Conservation (phyloP, 305 asterid genomes). For the Fraxinus baroniana region DNA sequence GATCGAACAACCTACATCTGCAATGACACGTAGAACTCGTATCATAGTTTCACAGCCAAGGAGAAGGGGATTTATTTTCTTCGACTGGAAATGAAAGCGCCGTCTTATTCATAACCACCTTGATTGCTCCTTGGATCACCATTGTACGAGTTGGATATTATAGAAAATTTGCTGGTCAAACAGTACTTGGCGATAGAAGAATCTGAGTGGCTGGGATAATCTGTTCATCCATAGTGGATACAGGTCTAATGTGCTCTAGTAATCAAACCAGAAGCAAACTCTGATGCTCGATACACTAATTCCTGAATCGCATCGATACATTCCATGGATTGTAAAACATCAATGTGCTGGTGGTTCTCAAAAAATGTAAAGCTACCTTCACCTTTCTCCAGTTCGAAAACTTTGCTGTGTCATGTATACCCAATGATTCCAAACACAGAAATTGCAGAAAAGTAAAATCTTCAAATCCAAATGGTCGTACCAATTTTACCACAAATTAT, state of each 20-base stretch:
- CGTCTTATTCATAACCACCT: not conserved
- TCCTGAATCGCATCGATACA: not conserved
- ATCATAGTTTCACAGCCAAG: not conserved
- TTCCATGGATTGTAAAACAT: not conserved
- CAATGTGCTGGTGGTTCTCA: not conserved
- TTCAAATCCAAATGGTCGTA: not conserved
- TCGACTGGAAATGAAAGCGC: not conserved
- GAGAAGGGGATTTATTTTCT: not conserved
- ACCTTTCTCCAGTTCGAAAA: not conserved
- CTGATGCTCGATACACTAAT: not conserved
- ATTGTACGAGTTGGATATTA: not conserved
- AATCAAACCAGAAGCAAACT: not conserved
- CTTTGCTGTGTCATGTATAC: not conserved
- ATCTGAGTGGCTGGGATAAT: not conserved
- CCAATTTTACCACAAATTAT: not conserved
- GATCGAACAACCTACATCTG: not conserved
- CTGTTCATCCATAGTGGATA: not conserved
- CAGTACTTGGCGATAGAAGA: not conserved
- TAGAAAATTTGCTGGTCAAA: not conserved
- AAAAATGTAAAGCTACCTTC: not conserved
- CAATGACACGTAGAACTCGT: not conserved
- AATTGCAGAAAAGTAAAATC: not conserved
- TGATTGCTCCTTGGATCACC: not conserved
- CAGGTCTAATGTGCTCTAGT: not conserved
- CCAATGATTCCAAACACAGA: not conserved